Conservation (phyloP, 345 rosid species). For the Aquilaria sinensis region DNA sequence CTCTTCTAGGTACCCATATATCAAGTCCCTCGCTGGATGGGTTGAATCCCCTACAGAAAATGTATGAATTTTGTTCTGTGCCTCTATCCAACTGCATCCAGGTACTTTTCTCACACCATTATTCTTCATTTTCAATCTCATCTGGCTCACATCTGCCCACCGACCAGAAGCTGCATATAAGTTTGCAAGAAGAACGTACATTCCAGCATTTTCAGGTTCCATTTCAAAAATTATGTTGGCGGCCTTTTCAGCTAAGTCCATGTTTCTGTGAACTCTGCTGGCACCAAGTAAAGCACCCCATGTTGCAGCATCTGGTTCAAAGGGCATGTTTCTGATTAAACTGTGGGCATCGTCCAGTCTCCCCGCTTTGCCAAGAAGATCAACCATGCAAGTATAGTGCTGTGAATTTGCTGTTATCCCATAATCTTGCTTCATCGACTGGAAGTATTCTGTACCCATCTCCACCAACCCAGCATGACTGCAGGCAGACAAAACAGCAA, state of each 20-base stretch:
- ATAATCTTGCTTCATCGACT: conserved; percentile 46
- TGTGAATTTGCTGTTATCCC: conserved; percentile 47
- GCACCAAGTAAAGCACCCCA: conserved; percentile 87
- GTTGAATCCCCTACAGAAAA: conserved; percentile 51
- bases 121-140: conserved; percentile 55
- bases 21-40: conserved; percentile 51
- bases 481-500: conserved; percentile 64
- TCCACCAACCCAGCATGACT: conserved; percentile 62
- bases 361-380: conserved; percentile 76
- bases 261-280: conserved; percentile 62
- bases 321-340: conserved; percentile 53
- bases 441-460: conserved; percentile 43
- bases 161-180: conserved; percentile 60
- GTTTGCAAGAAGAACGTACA: conserved; percentile 70
- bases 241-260: conserved; percentile 55
- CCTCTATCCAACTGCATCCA: conserved; percentile 69
- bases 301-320: conserved; percentile 61
- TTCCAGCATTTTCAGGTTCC: conserved; percentile 72
- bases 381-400: conserved; percentile 70
- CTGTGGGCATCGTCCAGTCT: conserved; percentile 50
- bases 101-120: conserved; percentile 62
- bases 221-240: conserved; percentile 47
- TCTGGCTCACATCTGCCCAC: conserved; percentile 57
- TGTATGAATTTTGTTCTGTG: conserved; percentile 51
- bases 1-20: conserved; percentile 52